These are phyloP conservation scores for Monoraphidium neglectum DNA, from an alignment of 139 green algal genomes.

Conservation along the genomic window DNA sequence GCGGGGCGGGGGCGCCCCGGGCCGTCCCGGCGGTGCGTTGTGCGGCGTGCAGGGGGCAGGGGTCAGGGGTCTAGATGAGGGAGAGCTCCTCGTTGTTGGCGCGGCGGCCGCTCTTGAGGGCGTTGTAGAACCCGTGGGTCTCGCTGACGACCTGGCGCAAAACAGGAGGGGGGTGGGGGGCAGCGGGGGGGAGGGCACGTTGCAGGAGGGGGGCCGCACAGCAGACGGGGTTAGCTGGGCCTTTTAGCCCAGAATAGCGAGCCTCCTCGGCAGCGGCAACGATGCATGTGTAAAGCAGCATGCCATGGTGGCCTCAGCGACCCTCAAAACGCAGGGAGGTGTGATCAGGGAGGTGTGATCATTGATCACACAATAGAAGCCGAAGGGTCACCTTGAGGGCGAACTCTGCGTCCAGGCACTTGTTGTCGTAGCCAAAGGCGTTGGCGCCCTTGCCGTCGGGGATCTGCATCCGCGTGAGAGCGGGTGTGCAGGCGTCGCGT, in stretches of 20 bases:
- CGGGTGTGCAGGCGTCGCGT: too few species aligned
- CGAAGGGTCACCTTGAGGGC: slow-evolving; percentile 44
- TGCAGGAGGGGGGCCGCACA: not conserved
- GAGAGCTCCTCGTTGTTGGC: slow-evolving; percentile 65
- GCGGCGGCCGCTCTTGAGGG: slow-evolving; percentile 63
- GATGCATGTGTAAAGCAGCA: not conserved
- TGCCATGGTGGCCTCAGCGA: not conserved
- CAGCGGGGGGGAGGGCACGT: not conserved
- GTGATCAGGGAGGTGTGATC: not conserved
- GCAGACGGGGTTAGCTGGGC: not conserved
- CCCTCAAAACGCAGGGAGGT: not conserved
- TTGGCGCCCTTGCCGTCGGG: slow-evolving; percentile 97
- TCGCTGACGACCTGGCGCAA: slow-evolving; percentile 69
- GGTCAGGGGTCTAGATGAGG: too few species aligned
- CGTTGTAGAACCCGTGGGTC: slow-evolving; percentile 62
- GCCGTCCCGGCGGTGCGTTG: too few species aligned
- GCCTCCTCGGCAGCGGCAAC: not conserved
- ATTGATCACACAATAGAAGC: not conserved
- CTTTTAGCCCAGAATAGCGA: not conserved
- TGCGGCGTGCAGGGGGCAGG: too few species aligned
- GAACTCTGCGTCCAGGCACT: slow-evolving; percentile 88
- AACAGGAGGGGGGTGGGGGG: not conserved
- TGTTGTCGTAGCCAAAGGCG: slow-evolving; percentile 92
- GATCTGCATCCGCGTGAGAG: too few species aligned
- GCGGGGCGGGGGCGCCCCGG: too few species aligned